Conservation (phyloP, 164 flowering plant genomes). For the Vitis rupestris region DNA sequence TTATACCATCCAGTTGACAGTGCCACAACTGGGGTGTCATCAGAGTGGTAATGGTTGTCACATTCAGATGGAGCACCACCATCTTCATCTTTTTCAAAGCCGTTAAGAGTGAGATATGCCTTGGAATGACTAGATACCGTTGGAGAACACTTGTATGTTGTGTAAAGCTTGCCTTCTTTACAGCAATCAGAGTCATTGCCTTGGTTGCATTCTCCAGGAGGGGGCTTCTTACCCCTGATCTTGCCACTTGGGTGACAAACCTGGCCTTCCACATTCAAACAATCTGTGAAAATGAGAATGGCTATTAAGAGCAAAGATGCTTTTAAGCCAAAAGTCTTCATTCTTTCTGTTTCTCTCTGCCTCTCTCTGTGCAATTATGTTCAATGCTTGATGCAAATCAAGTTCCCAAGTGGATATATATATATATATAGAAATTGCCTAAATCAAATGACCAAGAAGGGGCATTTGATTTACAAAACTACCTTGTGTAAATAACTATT, state of each 20-base stretch:
- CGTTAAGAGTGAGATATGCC: slow-evolving; percentile 3
- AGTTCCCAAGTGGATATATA: background rate
- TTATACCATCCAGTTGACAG: slow-evolving; percentile 27
- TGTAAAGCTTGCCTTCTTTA: slow-evolving; percentile 2
- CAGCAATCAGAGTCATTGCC: slow-evolving; percentile 10
- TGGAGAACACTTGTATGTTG: slow-evolving; percentile 6
- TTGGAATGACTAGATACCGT: background rate
- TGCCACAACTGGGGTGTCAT: slow-evolving; percentile 12
- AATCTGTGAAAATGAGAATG: background rate
- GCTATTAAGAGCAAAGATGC: background rate
- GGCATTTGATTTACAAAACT: no score
- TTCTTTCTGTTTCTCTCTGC: background rate
- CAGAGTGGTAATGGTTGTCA: background rate
- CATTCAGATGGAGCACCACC: slow-evolving; percentile 4
- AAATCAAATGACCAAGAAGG: no score
- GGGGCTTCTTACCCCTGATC: slow-evolving; percentile 4
- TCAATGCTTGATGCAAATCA: background rate
- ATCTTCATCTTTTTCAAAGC: background rate
- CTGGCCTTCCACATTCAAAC: slow-evolving; percentile 1
- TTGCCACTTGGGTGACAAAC: slow-evolving; percentile 4
- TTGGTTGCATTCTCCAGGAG: slow-evolving; percentile 7
- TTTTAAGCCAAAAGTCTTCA: background rate
- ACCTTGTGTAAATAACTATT: no score
- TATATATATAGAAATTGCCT: background rate
- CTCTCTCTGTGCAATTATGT: background rate